Conservation (phyloP, 768 basidiomycete species). For the Coprinellus aureogranulatus region DNA sequence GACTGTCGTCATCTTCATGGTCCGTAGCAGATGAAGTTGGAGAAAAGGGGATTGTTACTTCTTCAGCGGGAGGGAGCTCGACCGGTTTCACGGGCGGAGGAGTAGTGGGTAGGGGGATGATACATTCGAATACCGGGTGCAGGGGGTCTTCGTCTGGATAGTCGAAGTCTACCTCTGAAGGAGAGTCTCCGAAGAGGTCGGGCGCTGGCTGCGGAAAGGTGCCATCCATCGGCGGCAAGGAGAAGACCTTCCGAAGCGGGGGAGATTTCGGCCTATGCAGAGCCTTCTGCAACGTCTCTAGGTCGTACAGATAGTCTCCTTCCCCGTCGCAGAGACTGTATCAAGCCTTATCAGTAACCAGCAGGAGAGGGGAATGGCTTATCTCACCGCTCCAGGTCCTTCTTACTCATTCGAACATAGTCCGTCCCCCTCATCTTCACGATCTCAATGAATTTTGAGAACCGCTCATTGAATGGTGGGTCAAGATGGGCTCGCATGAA, state of each 20-base stretch:
- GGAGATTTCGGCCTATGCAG: slow-evolving; percentile 1
- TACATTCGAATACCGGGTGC: background rate
- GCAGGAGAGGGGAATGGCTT: background rate
- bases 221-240: background rate
- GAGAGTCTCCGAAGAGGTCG: background rate
- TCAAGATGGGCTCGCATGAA: slow-evolving; percentile 7
- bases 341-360: background rate
- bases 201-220: background rate
- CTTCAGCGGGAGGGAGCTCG: background rate
- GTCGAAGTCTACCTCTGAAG: background rate
- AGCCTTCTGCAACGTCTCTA: background rate
- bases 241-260: slow-evolving; percentile 1
- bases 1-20: background rate
- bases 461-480: slow-evolving; percentile 5
- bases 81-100: background rate
- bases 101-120: background rate
- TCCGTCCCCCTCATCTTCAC: slow-evolving; percentile 5
- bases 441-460: slow-evolving; percentile 3
- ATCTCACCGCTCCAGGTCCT: slow-evolving; percentile 1
- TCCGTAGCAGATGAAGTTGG: background rate
- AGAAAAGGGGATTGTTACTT: background rate
- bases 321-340: slow-evolving; percentile 7
- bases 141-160: background rate
- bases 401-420: background rate
- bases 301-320: background rate